Percentiles rank a stretch among this genome's conserved stretches.
phyloP scores from a whole-genome alignment of 441 rosid species.

The Sinapis alba region DNA sequence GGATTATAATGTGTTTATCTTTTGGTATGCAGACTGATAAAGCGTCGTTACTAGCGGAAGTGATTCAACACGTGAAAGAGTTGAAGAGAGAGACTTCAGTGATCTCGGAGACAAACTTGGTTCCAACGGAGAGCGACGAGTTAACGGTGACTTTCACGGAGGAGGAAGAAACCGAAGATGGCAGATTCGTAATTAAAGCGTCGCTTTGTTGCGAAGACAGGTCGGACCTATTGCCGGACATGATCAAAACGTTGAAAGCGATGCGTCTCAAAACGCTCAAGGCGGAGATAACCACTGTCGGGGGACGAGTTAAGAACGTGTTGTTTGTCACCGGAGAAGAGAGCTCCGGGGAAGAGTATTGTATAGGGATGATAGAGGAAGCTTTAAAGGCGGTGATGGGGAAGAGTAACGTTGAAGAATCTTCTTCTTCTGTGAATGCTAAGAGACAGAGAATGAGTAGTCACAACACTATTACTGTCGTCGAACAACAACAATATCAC shows the following conservation, averaged over 20 bases:
- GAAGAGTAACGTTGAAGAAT: constrained; percentile 65
- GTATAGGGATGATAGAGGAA: constrained; percentile 77
- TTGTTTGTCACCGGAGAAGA: constrained; percentile 86
- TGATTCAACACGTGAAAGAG: constrained; percentile 94
- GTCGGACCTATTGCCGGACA: constrained; percentile 84
- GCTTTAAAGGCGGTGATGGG: constrained; percentile 92
- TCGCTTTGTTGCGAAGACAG: constrained; percentile 93
- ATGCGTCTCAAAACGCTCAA: constrained; percentile 76
- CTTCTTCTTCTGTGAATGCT: constrained; percentile 74
- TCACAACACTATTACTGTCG: constrained; percentile 49
- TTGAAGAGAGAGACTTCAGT: constrained; percentile 78
- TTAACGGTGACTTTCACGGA: constrained; percentile 69
- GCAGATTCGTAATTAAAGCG: constrained; percentile 81
- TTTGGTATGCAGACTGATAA: constrained; percentile 72
- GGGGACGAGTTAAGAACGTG: constrained; percentile 88
- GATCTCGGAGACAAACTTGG: constrained; percentile 75
- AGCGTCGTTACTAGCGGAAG: constrained; percentile 95
- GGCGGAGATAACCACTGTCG: constrained; percentile 91
- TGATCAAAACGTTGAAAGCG: constrained; percentile 80
- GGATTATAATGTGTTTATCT: no score
- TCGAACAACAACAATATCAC: constrained; percentile 32
- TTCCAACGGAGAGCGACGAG: constrained; percentile 87
- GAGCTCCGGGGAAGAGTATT: constrained; percentile 47
- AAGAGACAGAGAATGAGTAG: constrained; percentile 81
- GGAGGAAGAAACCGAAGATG: constrained; percentile 52